Evolutionary conservation across 2,329 filamentous ascomycete genomes (phyloP).

Genomic region (Penicillium concentricum): DNA sequence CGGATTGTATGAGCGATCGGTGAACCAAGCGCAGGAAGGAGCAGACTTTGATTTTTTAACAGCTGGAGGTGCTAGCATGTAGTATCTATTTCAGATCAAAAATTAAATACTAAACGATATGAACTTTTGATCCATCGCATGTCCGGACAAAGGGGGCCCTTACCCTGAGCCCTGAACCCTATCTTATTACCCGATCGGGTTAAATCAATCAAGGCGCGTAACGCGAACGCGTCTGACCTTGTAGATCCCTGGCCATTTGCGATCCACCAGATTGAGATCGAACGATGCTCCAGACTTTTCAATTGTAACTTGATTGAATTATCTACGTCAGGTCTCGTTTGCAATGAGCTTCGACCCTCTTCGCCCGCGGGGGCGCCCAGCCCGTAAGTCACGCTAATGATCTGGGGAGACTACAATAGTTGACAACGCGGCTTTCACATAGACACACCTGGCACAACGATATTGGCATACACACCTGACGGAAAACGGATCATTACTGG

Average conservation of each 20-base stretch:
- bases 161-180: slow-evolving; percentile 36
- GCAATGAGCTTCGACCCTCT: slow-evolving; percentile 39
- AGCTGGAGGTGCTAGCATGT: slow-evolving; percentile 20
- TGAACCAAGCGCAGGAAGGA: slow-evolving; percentile 44
- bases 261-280: slow-evolving; percentile 9
- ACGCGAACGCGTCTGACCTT: slow-evolving; percentile 26
- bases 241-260: slow-evolving; percentile 6
- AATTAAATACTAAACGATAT: not conserved
- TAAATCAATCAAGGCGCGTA: slow-evolving; percentile 27
- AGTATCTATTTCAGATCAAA: not conserved
- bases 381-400: slow-evolving; percentile 43
- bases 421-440: slow-evolving; percentile 9
- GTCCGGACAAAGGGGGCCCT: slow-evolving; percentile 13
- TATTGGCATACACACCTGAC: slow-evolving; percentile 84
- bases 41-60: slow-evolving; percentile 43
- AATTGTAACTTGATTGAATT: slow-evolving; percentile 3
- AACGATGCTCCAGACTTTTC: slow-evolving; percentile 11
- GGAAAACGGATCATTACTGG: slow-evolving; percentile 85
- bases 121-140: not conserved
- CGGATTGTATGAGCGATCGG: slow-evolving; percentile 43
- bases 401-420: not conserved
- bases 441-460: slow-evolving; percentile 85
- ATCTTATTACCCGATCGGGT: slow-evolving; percentile 22
- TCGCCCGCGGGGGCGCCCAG: slow-evolving; percentile 43
- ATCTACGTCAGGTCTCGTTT: not conserved